A percentile compares a stretch with the other conserved stretches of the same genome.
These are phyloP conservation scores for Cornus suecica DNA, from an alignment of 148 eudicot species.

Conservation along the genomic window DNA sequence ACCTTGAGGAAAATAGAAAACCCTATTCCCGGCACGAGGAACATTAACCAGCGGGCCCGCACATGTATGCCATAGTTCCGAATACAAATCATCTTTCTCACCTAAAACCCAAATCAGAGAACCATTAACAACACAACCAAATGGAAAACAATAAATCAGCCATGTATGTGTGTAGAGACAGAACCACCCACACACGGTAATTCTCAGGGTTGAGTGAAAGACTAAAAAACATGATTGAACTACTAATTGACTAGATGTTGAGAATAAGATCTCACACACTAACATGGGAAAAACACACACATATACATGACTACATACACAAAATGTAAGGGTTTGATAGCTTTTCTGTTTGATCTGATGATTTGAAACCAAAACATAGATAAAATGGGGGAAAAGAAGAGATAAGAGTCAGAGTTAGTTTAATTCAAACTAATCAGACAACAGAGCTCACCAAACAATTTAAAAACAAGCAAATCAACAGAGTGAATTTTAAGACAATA, in stretches of 20 bases:
- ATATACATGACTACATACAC: not conserved
- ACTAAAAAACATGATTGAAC: not conserved
- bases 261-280: not conserved
- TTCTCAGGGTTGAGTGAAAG: not conserved
- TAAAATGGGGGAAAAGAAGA: no score
- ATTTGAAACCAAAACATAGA: not conserved
- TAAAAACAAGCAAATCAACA: not conserved
- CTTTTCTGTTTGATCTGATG: not conserved
- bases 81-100: not conserved
- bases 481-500: not conserved
- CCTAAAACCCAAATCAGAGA: constrained; percentile 5
- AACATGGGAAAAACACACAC: not conserved
- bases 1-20: constrained; percentile 19
- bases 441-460: no score
- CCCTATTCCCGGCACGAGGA: constrained; percentile 8
- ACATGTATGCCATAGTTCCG: constrained; percentile 16
- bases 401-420: not conserved
- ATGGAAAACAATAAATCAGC: not conserved
- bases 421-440: no score
- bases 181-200: not conserved
- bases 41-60: constrained; percentile 18
- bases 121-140: not conserved
- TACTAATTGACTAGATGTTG: not conserved
- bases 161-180: not conserved
- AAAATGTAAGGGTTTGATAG: not conserved